Evolutionary conservation across 2,329 filamentous ascomycete genomes (phyloP), one percentile per base, ranked within the genome.

Genomic region (Cladosporium sp.): DNA sequence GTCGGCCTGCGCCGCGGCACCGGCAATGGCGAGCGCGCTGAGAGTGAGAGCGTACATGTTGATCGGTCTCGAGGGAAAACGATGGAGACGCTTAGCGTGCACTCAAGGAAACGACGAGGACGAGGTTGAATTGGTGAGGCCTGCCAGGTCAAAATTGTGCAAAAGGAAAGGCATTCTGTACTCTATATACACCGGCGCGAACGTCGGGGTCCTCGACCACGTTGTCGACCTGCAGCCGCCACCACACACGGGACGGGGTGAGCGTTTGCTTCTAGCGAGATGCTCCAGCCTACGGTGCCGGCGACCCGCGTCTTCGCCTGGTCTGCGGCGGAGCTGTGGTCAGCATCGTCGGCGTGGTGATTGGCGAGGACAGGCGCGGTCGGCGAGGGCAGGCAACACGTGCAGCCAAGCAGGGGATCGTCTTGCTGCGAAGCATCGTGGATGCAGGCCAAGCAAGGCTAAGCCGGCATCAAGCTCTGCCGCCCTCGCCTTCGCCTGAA

Each of bases 1-100:
- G 52, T 65, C 57, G n/a, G 61, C 56, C 49, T 63, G 64, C 16
- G 63, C 46, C 35, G 58, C 63, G 34, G 54, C 61, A 19, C 63
- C 63, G n/a, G 59, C 61, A 46, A 68, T 53, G 48, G 61, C 62
- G 45, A 66, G 49, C 13, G 60, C 59, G 13, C 58, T 52, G 14
- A 68, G 14, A 52, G 56, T 54, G 49, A 64, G 43, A 44, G 56
- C 44, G 33, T 49, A 45, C 41, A 54, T 55, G 35, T 43, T 56
- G 42, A 32, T 33, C 7, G 13, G 18, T 13, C 19, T 22, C 42
- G 9, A 28, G 42, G n/a, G 35, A 18, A 38, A 11, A 14, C 8
- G 16, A 3, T 8, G 8, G 35, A 38, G n/a, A 38, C 11, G 35
- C 18, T 44, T 22, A 18, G 31, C n/a, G 42, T 28, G 19, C 42